These are phyloP conservation scores for Nannochloropsis gaditana DNA, from an alignment of 108 stramenopile genomes.

Conservation along the genomic window DNA sequence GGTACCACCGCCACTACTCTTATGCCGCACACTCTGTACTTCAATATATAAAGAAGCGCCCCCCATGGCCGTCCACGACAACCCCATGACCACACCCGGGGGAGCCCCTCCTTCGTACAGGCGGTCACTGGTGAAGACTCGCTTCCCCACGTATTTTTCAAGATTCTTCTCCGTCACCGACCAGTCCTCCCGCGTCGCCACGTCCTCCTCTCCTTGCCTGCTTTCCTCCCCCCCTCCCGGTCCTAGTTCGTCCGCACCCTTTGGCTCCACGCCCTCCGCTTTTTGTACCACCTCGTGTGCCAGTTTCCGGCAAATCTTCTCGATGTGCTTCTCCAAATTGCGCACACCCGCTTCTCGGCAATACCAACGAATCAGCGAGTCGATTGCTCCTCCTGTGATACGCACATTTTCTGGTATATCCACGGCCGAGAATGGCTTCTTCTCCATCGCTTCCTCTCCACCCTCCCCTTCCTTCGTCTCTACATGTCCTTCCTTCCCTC, in stretches of 20 bases:
- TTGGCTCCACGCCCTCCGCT: conserved; percentile 60
- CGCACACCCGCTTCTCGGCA: conserved; percentile 95
- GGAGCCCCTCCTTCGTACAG: conserved; percentile 77
- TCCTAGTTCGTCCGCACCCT: conserved; percentile 28
- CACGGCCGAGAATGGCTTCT: conserved; percentile 31
- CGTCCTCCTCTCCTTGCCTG: neutral
- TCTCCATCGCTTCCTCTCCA: neutral
- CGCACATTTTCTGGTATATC: conserved; percentile 63
- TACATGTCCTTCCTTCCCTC: conserved; percentile 36
- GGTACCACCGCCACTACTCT: conserved; percentile 33
- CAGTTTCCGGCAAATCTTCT: conserved; percentile 82
- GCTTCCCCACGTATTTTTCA: conserved; percentile 88
- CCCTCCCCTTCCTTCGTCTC: conserved; percentile 18
- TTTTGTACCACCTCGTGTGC: conserved; percentile 71
- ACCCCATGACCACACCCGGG: conserved; percentile 93
- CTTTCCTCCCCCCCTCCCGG: neutral
- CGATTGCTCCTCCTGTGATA: conserved; percentile 71
- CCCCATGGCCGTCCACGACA: conserved; percentile 95
- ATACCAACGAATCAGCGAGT: conserved; percentile 85
- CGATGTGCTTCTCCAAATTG: conserved; percentile 86
- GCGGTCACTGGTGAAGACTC: conserved; percentile 78
- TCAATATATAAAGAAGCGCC: conserved; percentile 94
- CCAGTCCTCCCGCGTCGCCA: conserved; percentile 28
- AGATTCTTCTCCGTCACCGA: conserved; percentile 65
- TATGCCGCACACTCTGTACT: conserved; percentile 59